phyloP scores from a whole-genome alignment of 2,329 filamentous ascomycete species.

The Calycina herbarum region DNA sequence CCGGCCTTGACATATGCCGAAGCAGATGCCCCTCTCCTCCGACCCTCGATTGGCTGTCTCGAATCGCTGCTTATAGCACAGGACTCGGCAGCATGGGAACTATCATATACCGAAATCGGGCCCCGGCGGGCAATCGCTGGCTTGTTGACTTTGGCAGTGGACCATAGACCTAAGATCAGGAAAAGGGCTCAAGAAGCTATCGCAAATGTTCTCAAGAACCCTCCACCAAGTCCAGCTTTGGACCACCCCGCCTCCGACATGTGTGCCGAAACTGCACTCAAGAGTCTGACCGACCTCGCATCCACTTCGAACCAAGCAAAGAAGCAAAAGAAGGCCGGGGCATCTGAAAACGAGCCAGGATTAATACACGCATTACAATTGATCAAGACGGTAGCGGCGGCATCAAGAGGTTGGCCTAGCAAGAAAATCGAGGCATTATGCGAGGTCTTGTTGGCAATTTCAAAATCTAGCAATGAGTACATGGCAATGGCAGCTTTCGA shows the following conservation, averaged over 20 bases:
- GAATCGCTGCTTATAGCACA: conserved; percentile 90
- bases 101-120: conserved; percentile 78
- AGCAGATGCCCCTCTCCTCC: conserved; percentile 81
- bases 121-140: conserved; percentile 86
- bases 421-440: conserved; percentile 92
- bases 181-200: conserved; percentile 91
- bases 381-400: conserved; percentile 83
- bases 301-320: conserved; percentile 59
- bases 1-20: conserved; percentile 78
- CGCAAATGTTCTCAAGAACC: conserved; percentile 76
- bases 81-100: conserved; percentile 83
- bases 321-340: conserved; percentile 65
- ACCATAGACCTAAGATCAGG: conserved; percentile 88
- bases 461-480: conserved; percentile 88
- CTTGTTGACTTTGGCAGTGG: conserved; percentile 79
- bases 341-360: conserved; percentile 70
- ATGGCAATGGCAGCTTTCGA: conserved; percentile 96
- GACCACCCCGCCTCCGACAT: conserved; percentile 96
- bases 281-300: conserved; percentile 74
- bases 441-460: conserved; percentile 84
- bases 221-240: conserved; percentile 85
- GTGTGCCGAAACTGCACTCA: conserved; percentile 88
- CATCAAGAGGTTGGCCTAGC: conserved; percentile 92
- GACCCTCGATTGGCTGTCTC: conserved; percentile 87
- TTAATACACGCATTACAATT: conserved; percentile 91